phyloP scores from a whole-genome alignment of 2,329 filamentous ascomycete species.

The Colletotrichum sp. region DNA sequence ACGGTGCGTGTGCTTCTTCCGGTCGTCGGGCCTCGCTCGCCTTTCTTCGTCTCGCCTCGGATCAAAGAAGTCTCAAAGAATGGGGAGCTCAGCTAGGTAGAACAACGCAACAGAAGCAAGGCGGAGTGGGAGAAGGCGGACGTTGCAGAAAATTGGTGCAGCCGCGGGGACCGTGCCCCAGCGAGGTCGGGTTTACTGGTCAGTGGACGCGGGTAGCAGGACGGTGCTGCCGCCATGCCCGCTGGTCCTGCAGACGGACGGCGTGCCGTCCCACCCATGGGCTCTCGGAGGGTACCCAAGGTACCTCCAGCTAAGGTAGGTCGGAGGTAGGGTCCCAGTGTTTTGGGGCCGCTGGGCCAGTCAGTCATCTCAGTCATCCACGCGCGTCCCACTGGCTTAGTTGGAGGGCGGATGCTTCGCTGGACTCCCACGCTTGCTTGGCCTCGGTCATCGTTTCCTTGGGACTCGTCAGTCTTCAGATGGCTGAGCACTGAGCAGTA shows the following conservation, averaged over 20 bases:
- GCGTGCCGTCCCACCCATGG: not conserved
- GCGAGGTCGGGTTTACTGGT: not conserved
- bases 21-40: not conserved
- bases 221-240: not conserved
- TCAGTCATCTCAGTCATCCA: not conserved
- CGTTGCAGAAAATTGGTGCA: not conserved
- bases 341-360: not conserved
- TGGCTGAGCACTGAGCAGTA: not conserved
- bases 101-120: not conserved
- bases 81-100: not conserved
- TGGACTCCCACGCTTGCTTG: not conserved
- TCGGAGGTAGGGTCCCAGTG: not conserved
- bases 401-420: not conserved
- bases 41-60: not conserved
- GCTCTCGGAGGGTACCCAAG: not conserved
- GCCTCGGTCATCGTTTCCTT: not conserved
- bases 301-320: no score
- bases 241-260: not conserved
- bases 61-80: not conserved
- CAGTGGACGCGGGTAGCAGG: not conserved
- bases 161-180: not conserved
- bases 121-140: not conserved
- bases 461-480: not conserved
- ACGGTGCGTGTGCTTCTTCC: not conserved
- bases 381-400: not conserved